Evolutionary conservation across 768 basidiomycete genomes (phyloP).

Genomic region (Russula foetens): DNA sequence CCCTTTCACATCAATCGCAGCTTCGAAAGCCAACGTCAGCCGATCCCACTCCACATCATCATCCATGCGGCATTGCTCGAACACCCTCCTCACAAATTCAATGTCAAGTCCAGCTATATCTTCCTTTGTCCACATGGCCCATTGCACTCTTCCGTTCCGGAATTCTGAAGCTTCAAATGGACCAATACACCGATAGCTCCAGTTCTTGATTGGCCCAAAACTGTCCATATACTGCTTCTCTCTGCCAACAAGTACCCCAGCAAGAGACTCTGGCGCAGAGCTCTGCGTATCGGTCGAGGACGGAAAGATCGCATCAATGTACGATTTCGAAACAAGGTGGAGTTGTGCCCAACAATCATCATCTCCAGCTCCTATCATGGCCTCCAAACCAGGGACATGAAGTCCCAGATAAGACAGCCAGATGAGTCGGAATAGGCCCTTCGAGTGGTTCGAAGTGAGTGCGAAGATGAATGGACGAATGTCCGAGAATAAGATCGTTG

Average conservation of each 20-base stretch:
- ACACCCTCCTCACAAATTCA: constrained; percentile 46
- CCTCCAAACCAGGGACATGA: constrained; percentile 57
- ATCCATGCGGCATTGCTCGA: constrained; percentile 45
- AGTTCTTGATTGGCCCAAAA: constrained; percentile 63
- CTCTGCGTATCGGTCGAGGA: constrained; percentile 24
- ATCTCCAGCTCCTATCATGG: constrained; percentile 25
- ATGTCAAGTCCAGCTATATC: constrained; percentile 47
- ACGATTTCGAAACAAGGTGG: constrained; percentile 37
- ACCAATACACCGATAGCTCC: constrained; percentile 46
- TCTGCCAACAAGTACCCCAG: constrained; percentile 58
- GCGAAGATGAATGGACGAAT: constrained; percentile 47
- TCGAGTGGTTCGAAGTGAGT: constrained; percentile 37
- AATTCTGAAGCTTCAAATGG: constrained; percentile 42
- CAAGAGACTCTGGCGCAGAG: constrained; percentile 49
- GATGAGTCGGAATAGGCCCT: constrained; percentile 51
- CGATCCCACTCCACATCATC: constrained; percentile 56
- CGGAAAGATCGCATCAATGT: constrained; percentile 49
- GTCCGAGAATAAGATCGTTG: constrained; percentile 65
- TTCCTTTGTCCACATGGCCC: constrained; percentile 34
- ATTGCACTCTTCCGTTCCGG: constrained; percentile 31
- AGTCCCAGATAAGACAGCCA: constrained; percentile 70
- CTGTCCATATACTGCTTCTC: constrained; percentile 52
- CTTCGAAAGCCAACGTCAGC: constrained; percentile 60
- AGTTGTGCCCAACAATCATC: constrained; percentile 64
- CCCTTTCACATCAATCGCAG: constrained; percentile 51